Conservation (phyloP, 2,329 filamentous ascomycete species). For the Colletotrichum incanum region DNA sequence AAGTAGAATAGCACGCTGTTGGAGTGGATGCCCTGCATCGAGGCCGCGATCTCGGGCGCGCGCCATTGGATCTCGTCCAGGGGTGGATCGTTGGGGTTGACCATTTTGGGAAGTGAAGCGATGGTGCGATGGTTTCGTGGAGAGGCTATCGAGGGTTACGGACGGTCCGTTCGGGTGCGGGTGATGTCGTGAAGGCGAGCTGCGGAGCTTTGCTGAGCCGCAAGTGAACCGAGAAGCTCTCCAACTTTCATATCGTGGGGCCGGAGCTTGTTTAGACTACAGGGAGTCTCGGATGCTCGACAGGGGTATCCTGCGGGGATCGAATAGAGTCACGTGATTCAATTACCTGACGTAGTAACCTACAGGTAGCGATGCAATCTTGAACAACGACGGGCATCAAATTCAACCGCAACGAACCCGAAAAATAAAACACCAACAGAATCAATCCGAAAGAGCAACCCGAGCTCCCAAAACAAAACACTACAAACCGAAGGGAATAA, state of each 20-base stretch:
- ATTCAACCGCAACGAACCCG: not conserved
- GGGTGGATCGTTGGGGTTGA: constrained; percentile 64
- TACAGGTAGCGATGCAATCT: not conserved
- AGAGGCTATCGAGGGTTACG: not conserved
- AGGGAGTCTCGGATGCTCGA: constrained; percentile 19
- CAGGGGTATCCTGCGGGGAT: constrained; percentile 1
- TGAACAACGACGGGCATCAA: not conserved
- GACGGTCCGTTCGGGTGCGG: not conserved
- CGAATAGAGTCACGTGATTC: not conserved
- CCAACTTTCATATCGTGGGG: constrained; percentile 35
- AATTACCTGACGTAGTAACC: not conserved
- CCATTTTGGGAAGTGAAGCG: constrained; percentile 52
- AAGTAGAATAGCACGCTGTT: constrained; percentile 80
- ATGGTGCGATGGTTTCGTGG: not conserved
- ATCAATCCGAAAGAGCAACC: not conserved
- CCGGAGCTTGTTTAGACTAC: constrained; percentile 31
- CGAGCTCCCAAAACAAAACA: not conserved
- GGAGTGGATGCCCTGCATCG: constrained; percentile 73
- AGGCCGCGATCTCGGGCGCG: constrained; percentile 63
- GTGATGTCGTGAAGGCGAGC: constrained; percentile 8
- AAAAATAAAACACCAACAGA: not conserved
- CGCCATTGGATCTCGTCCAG: constrained; percentile 80
- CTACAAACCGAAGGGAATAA: not conserved
- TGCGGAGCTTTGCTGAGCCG: constrained; percentile 29
- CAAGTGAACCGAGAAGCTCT: constrained; percentile 32